A percentile compares a stretch with the other conserved stretches of the same genome.
Evolutionary conservation across 441 rosid genomes (phyloP).

Genomic region (Metrosideros polymorpha): DNA sequence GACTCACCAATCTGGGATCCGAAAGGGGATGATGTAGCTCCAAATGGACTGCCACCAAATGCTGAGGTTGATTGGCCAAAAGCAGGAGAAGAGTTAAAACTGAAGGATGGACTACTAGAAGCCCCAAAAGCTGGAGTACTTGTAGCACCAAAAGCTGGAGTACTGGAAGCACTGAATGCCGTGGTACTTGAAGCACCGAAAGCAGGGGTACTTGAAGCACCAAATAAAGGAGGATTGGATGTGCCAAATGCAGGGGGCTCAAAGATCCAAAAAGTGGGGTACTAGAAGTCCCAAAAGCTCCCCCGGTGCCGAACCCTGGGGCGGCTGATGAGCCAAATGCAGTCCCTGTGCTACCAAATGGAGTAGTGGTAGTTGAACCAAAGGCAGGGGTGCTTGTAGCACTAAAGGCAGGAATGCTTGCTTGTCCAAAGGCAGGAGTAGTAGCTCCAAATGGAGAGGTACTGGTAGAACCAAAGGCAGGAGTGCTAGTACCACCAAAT

Average conservation of each 20-base stretch:
- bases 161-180: conserved; percentile 2
- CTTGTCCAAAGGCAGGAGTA: conserved; percentile 36
- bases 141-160: too few relatives aligned
- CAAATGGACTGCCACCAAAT: conserved; percentile 58
- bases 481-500: conserved; percentile 36
- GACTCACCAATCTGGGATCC: conserved; percentile 63
- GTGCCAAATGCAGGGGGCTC: conserved; percentile 32
- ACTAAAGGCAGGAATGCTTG: conserved; percentile 43
- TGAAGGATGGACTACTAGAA: conserved; percentile 27
- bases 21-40: conserved; percentile 41
- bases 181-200: conserved; percentile 3
- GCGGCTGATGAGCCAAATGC: conserved; percentile 47
- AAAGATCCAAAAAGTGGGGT: conserved; percentile 35
- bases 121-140: too few relatives aligned
- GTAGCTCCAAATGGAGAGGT: conserved; percentile 4
- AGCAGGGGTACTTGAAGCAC: conserved; percentile 23
- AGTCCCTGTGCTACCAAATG: conserved; percentile 40
- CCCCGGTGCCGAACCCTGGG: not conserved
- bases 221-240: conserved; percentile 25
- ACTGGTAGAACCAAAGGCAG: conserved; percentile 17
- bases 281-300: conserved; percentile 11
- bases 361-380: conserved; percentile 19
- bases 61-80: conserved; percentile 69
- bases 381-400: conserved; percentile 13
- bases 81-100: conserved; percentile 39